Conservation (phyloP, 2,329 filamentous ascomycete genomes). For the Exophiala sp. region DNA sequence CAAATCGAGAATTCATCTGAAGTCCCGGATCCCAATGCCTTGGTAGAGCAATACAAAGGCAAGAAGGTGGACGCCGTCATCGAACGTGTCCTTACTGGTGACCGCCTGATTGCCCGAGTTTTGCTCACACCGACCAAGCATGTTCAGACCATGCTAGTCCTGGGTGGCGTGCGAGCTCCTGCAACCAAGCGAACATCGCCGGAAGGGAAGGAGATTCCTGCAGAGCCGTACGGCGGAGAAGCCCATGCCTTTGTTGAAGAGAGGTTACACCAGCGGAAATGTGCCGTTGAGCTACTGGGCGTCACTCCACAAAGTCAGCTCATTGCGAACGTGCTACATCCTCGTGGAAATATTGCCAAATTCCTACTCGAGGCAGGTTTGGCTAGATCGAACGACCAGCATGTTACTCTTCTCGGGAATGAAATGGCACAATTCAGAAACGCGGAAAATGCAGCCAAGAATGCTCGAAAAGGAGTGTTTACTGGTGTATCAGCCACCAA, state of each 20-base stretch:
- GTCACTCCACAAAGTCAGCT: slow-evolving; percentile 86
- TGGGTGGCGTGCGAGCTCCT: slow-evolving; percentile 85
- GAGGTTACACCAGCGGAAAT: slow-evolving; percentile 78
- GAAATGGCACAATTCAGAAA: slow-evolving; percentile 83
- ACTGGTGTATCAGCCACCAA: slow-evolving; percentile 71
- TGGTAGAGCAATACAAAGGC: slow-evolving; percentile 81
- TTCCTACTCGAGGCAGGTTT: slow-evolving; percentile 86
- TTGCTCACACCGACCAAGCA: slow-evolving; percentile 79
- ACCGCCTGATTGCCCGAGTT: slow-evolving; percentile 81
- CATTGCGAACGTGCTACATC: slow-evolving; percentile 83
- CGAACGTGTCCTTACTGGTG: slow-evolving; percentile 86
- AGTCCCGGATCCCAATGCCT: slow-evolving; percentile 67
- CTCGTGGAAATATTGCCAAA: slow-evolving; percentile 85
- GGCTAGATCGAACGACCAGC: slow-evolving; percentile 90
- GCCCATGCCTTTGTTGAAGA: slow-evolving; percentile 83
- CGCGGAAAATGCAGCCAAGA: slow-evolving; percentile 82
- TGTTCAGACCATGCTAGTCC: slow-evolving; percentile 78
- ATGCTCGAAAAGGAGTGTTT: slow-evolving; percentile 73
- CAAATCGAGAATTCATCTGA: slow-evolving; percentile 78
- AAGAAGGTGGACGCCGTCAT: slow-evolving; percentile 80
- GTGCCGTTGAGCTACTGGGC: slow-evolving; percentile 79
- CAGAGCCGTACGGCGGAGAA: slow-evolving; percentile 86
- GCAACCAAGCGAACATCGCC: slow-evolving; percentile 81
- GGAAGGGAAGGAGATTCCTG: slow-evolving; percentile 75
- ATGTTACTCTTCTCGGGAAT: slow-evolving; percentile 83